These are phyloP conservation scores for Phytophthora meadii DNA, from an alignment of 352 stramenopile species.

Conservation along the genomic window DNA sequence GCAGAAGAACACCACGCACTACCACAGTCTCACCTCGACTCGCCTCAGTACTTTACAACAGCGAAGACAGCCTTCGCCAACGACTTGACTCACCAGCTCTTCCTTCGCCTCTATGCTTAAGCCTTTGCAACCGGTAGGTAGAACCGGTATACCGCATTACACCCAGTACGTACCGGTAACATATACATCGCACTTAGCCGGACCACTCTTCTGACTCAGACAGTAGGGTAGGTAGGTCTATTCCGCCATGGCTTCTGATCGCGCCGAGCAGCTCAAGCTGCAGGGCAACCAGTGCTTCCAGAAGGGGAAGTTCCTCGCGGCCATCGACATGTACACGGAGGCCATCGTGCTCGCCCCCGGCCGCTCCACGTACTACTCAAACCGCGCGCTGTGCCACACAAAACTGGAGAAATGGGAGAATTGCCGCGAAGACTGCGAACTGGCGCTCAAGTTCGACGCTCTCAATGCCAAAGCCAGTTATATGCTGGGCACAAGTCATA, in stretches of 20 bases:
- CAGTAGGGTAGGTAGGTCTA: too few relatives aligned
- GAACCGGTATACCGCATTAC: too few relatives aligned
- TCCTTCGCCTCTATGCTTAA: too few relatives aligned
- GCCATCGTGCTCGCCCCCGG: slow-evolving; percentile 73
- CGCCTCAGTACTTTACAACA: not conserved
- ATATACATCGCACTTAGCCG: too few relatives aligned
- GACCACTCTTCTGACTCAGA: too few relatives aligned
- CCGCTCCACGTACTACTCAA: slow-evolving; percentile 81
- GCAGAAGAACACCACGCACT: not conserved
- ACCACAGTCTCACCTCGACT: not conserved
- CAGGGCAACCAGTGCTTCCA: slow-evolving; percentile 84
- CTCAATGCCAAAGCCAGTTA: slow-evolving; percentile 84
- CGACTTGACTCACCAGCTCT: not conserved
- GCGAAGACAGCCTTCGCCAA: not conserved
- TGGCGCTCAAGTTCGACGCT: slow-evolving; percentile 59
- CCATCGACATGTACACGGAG: slow-evolving; percentile 89
- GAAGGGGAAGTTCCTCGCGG: slow-evolving; percentile 77
- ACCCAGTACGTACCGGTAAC: too few relatives aligned
- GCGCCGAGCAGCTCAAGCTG: slow-evolving; percentile 79
- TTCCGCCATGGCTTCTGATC: slow-evolving; percentile 43
- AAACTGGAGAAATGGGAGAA: slow-evolving; percentile 70
- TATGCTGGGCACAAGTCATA: slow-evolving; percentile 69
- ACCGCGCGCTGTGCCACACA: slow-evolving; percentile 77
- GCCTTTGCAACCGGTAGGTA: too few relatives aligned
- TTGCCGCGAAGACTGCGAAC: slow-evolving; percentile 70